Base-by-base conservation (phyloP, 148 eudicot genomes). In the Selenicereus undatus region DNA sequence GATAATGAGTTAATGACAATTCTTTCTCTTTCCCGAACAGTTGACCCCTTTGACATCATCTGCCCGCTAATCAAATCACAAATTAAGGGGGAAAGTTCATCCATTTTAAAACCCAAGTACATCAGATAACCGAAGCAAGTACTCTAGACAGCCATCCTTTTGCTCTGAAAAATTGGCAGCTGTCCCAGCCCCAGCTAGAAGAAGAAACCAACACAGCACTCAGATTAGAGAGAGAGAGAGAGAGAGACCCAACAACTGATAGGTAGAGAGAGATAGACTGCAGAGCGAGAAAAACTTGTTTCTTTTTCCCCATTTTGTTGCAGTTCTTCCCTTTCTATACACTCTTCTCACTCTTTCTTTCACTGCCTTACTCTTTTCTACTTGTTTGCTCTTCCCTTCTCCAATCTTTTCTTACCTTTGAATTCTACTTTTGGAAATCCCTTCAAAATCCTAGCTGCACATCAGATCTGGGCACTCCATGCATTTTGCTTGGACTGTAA, bases 401-500 rank as follows among this genome's bases (percentile, higher is more conserved):
- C 1, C 32, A 21, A 39, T 73, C 52, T 35, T n/a, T 74, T 48
- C 12, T 24, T 2, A 39, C 2, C 8, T 39, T 39, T 39, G 43
- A 32, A 4, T 39, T 24, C 26, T 24, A 21, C 27, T 73, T 26
- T 29, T 52, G 65, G 65, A 11, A 39, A 29, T 52, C 24, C 10
- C 30, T 14, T n/a, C 8, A 5, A 74, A 74, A 45, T 36, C 78
- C 39, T 56, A 32, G 27, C 8, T 14, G 1, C 21, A 60, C 22
- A 17, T 35, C 78, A 76, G 79, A 76, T 76, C 79, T 56, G 27
- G 42, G 27, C 43, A 75, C 39, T 51, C 27, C 39, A 10, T 39
- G 56, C 79, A 76, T 76, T 76, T 48, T 45, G 52, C 29, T 50
- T 74, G 2, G 60, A 74, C 77, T 51, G 3, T 27, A 75, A 5